Conservation (phyloP, 192 early-diverging fungal genomes). For the Gamsiella multidivaricata region DNA sequence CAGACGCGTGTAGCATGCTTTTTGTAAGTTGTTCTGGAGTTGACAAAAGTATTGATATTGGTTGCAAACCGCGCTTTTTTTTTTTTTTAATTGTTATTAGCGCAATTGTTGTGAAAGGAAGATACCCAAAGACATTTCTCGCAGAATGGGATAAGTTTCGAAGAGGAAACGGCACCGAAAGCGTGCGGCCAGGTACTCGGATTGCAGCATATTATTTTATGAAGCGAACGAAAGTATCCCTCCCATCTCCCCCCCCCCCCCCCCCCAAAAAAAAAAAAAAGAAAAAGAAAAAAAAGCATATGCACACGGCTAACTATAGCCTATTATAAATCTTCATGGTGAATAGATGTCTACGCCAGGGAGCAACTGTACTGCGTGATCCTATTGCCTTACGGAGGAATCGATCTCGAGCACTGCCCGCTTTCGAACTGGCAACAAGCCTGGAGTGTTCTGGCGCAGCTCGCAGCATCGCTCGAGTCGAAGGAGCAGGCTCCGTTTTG, state of each 20-base stretch:
- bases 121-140: conserved; percentile 72
- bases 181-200: conserved; percentile 69
- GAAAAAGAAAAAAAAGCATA: neutral
- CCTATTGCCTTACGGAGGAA: conserved; percentile 78
- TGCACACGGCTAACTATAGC: neutral
- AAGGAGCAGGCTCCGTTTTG: conserved; percentile 58
- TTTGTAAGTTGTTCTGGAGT: conserved; percentile 51
- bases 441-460: conserved; percentile 74
- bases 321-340: neutral
- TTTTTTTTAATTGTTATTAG: conserved; percentile 53
- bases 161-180: conserved; percentile 72
- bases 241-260: no score
- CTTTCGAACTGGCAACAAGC: conserved; percentile 71
- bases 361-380: conserved; percentile 82
- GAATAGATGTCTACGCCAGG: conserved; percentile 70
- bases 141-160: conserved; percentile 80
- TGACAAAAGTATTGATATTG: neutral
- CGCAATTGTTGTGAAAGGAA: conserved; percentile 73
- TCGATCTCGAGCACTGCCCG: conserved; percentile 71
- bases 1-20: conserved; percentile 31
- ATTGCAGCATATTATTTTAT: no score
- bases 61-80: neutral
- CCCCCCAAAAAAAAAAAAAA: no score
- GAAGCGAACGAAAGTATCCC: neutral
- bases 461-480: conserved; percentile 69